A percentile compares a stretch with the other conserved stretches of the same genome.
These are phyloP conservation scores for Colletotrichum coccodes DNA, from an alignment of 2,329 filamentous ascomycete genomes.

Conservation along the genomic window DNA sequence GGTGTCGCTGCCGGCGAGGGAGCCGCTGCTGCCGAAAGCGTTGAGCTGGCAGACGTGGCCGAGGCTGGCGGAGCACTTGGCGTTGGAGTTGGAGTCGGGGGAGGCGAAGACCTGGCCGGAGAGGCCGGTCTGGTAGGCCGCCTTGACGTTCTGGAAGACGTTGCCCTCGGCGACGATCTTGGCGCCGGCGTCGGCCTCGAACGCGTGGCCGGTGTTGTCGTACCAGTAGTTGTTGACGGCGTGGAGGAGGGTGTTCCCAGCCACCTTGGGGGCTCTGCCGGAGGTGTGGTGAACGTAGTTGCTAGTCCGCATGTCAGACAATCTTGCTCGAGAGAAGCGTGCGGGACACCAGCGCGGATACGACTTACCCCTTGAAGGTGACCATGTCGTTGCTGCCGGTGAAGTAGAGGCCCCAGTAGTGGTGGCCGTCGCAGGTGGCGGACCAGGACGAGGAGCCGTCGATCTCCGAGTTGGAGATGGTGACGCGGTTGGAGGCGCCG, in stretches of 20 bases:
- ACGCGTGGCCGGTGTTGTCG: constrained; percentile 57
- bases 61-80: constrained; percentile 54
- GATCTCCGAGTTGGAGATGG: constrained; percentile 69
- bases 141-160: constrained; percentile 64
- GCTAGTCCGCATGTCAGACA: constrained; percentile 29
- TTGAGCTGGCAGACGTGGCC: constrained; percentile 63
- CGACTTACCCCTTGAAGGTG: constrained; percentile 57
- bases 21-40: constrained; percentile 53
- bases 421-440: constrained; percentile 66
- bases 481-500: constrained; percentile 62
- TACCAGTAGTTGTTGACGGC: constrained; percentile 71
- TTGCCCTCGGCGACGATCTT: constrained; percentile 65
- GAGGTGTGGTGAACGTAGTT: constrained; percentile 70
- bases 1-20: constrained; percentile 53
- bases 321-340: neutral
- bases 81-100: constrained; percentile 45
- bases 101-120: constrained; percentile 46
- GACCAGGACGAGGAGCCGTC: constrained; percentile 65
- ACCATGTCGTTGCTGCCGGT: constrained; percentile 65
- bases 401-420: constrained; percentile 71
- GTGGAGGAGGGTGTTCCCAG: constrained; percentile 65
- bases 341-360: neutral
- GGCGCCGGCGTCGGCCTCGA: constrained; percentile 58
- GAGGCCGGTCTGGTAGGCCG: constrained; percentile 48
- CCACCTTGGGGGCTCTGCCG: constrained; percentile 67